Evolutionary conservation across 805 yeast species (phyloP).

Genomic region (Ogataea pignaliae): DNA sequence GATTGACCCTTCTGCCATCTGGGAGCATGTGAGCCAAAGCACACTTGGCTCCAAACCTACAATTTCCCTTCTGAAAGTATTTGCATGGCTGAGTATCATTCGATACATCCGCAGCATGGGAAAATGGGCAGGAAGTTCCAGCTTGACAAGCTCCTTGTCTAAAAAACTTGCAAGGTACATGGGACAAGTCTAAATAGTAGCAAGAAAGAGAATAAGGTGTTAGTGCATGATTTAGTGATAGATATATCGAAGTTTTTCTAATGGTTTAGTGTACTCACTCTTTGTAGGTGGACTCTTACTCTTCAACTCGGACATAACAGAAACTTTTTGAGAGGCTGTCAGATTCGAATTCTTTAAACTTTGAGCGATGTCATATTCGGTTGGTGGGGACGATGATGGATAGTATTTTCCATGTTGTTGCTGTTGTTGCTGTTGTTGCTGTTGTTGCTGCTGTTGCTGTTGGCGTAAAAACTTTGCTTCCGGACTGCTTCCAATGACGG

Average conservation of each 20-base stretch:
- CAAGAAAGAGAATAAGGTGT: conserved; percentile 6
- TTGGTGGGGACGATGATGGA: not conserved
- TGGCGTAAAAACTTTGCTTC: not conserved
- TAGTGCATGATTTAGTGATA: not conserved
- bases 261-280: conserved; percentile 11
- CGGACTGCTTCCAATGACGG: not conserved
- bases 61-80: conserved; percentile 93
- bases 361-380: conserved; percentile 13
- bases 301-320: conserved; percentile 17
- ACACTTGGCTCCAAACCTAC: conserved; percentile 92
- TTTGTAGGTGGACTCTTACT: conserved; percentile 23
- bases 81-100: conserved; percentile 69
- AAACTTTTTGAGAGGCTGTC: conserved; percentile 18
- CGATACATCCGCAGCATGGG: conserved; percentile 65
- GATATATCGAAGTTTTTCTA: not conserved
- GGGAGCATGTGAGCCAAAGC: conserved; percentile 90
- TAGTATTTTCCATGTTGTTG: not conserved
- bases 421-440: not conserved
- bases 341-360: conserved; percentile 16
- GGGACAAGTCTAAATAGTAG: conserved; percentile 59
- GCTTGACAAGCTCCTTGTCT: conserved; percentile 94
- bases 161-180: conserved; percentile 94
- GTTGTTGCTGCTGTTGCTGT: too few species aligned
- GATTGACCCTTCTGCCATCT: conserved; percentile 79
- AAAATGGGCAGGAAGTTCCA: conserved; percentile 86